Evolutionary conservation across 2,329 filamentous ascomycete genomes (phyloP).

Genomic region (Hymenotorrendiella dingleyae): DNA sequence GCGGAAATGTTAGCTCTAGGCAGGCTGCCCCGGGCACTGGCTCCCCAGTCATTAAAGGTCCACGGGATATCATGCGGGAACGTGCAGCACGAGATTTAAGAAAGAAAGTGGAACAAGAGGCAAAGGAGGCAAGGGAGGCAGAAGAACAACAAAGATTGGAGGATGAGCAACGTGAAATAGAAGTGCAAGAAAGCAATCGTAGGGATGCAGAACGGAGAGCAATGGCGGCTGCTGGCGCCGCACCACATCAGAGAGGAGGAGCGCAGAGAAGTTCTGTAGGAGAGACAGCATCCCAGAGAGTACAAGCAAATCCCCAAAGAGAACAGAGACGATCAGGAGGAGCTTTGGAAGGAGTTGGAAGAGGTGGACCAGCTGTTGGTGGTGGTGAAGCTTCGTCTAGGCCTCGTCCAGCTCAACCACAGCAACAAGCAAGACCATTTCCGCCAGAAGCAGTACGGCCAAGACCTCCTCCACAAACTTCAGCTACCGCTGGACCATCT

Average conservation of each 20-base stretch:
- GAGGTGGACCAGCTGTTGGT: slow-evolving; percentile 22
- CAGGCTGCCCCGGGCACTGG: slow-evolving; percentile 43
- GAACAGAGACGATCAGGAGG: slow-evolving; percentile 24
- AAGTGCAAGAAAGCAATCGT: slow-evolving; percentile 51
- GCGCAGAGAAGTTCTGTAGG: slow-evolving; percentile 18
- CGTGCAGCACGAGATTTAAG: slow-evolving; percentile 71
- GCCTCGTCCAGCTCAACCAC: slow-evolving; percentile 25
- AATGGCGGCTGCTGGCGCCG: slow-evolving; percentile 48
- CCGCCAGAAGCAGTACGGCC: slow-evolving; percentile 11
- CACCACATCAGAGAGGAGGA: slow-evolving; percentile 25
- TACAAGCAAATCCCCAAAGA: slow-evolving; percentile 29
- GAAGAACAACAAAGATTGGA: slow-evolving; percentile 43
- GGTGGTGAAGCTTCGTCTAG: slow-evolving; percentile 25
- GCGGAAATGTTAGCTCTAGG: slow-evolving; percentile 39
- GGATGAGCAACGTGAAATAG: slow-evolving; percentile 47
- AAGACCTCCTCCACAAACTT: slow-evolving; percentile 11
- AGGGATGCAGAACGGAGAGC: slow-evolving; percentile 53
- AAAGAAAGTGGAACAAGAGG: slow-evolving; percentile 49
- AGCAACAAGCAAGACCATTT: slow-evolving; percentile 17
- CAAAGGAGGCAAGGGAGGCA: slow-evolving; percentile 41
- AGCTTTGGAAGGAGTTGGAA: slow-evolving; percentile 23
- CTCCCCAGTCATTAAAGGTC: slow-evolving; percentile 63
- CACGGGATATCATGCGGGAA: slow-evolving; percentile 87
- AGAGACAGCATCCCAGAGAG: slow-evolving; percentile 22
- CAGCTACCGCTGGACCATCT: background rate